Percentiles rank a stretch among this genome's conserved stretches.
phyloP scores from a whole-genome alignment of 768 basidiomycete genomes.

The Neoboletus magnificus region DNA sequence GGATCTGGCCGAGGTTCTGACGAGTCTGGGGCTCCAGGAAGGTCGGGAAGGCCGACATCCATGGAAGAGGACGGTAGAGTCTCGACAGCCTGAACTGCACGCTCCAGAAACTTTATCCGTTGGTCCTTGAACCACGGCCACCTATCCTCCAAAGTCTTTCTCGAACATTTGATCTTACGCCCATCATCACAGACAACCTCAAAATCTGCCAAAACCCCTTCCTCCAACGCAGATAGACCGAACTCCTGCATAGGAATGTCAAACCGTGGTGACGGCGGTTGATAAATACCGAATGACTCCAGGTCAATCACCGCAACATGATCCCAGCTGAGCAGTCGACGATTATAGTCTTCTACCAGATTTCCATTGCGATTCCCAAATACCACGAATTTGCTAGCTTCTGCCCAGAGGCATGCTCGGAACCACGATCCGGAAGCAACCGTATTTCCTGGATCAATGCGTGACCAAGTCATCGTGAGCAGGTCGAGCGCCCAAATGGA shows the following conservation, averaged over 20 bases:
- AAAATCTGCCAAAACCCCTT: conserved; percentile 81
- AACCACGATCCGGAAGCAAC: conserved; percentile 93
- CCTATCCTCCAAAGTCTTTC: conserved; percentile 79
- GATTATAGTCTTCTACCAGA: conserved; percentile 89
- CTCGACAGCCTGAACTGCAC: conserved; percentile 55
- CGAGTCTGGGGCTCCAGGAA: conserved; percentile 48
- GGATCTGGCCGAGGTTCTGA: conserved; percentile 66
- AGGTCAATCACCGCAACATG: conserved; percentile 88
- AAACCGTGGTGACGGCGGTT: conserved; percentile 67
- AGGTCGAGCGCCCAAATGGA: conserved; percentile 96
- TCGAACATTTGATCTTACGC: conserved; percentile 74
- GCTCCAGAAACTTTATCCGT: conserved; percentile 53
- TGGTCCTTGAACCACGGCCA: conserved; percentile 96
- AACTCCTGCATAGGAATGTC: conserved; percentile 78
- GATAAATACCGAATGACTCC: conserved; percentile 95
- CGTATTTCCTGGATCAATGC: conserved; percentile 84
- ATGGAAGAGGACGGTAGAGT: conserved; percentile 57
- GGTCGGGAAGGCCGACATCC: conserved; percentile 60
- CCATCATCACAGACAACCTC: conserved; percentile 92
- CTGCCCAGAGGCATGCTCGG: conserved; percentile 83
- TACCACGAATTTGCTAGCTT: conserved; percentile 80
- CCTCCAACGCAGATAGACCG: conserved; percentile 81
- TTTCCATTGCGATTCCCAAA: conserved; percentile 89
- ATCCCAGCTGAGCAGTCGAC: conserved; percentile 86
- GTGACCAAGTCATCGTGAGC: conserved; percentile 75